A percentile compares a stretch with the other conserved stretches of the same genome.
phyloP scores from a whole-genome alignment of 805 yeast genomes.

The Cyberlindnera sargentensis region DNA sequence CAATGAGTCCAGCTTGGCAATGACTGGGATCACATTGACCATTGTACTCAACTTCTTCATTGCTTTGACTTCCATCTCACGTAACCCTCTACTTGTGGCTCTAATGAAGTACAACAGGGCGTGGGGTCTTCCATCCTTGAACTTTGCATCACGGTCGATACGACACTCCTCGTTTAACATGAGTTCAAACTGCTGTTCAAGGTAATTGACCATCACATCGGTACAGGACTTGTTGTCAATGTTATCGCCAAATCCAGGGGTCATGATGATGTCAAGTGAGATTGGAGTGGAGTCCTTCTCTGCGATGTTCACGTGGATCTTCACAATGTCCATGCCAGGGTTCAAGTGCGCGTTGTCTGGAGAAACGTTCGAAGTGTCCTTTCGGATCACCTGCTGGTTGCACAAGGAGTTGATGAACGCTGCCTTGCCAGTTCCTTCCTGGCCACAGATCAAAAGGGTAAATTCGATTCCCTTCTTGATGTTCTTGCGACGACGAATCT shows the following conservation, averaged over 20 bases:
- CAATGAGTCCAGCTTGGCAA: constrained; percentile 74
- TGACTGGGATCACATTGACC: constrained; percentile 79
- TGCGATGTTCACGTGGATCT: constrained; percentile 45
- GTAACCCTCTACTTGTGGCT: constrained; percentile 56
- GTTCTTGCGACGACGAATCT: constrained; percentile 50
- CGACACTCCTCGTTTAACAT: constrained; percentile 70
- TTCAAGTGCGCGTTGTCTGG: constrained; percentile 29
- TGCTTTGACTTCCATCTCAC: constrained; percentile 66
- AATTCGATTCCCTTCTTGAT: constrained; percentile 57
- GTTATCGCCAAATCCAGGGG: constrained; percentile 77
- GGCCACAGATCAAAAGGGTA: constrained; percentile 65
- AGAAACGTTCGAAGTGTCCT: constrained; percentile 18
- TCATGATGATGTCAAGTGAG: constrained; percentile 52
- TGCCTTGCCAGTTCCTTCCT: constrained; percentile 67
- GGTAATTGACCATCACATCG: constrained; percentile 45
- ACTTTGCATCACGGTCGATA: constrained; percentile 64
- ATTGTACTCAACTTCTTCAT: constrained; percentile 63
- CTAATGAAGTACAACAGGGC: constrained; percentile 72
- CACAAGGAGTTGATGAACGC: constrained; percentile 67
- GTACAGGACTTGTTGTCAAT: constrained; percentile 53
- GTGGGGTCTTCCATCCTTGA: constrained; percentile 69
- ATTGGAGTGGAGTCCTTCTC: constrained; percentile 51
- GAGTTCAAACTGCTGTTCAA: constrained; percentile 66
- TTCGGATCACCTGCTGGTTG: constrained; percentile 37
- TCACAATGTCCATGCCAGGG: constrained; percentile 36